A percentile compares a stretch with the other conserved stretches of the same genome.
These are phyloP conservation scores for Tetrapyrgos nigripes DNA, from an alignment of 1,284 basidiomycete genomes.

Conservation along the genomic window DNA sequence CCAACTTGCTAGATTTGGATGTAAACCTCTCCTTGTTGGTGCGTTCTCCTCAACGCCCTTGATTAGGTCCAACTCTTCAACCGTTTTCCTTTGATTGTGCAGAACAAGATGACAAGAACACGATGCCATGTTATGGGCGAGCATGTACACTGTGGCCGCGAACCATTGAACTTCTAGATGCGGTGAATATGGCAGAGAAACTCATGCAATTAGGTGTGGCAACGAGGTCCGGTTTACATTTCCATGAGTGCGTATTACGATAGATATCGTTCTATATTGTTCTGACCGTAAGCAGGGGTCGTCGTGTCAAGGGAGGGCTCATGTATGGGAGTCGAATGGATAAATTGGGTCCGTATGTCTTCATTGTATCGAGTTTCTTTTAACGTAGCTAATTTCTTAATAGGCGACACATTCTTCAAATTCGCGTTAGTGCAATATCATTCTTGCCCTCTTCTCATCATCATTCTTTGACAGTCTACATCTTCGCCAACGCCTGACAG, in stretches of 20 bases:
- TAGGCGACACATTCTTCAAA: constrained; percentile 32
- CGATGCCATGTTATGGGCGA: constrained; percentile 27
- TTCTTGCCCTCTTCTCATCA: neutral
- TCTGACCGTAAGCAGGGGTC: constrained; percentile 20
- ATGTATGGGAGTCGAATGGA: constrained; percentile 34
- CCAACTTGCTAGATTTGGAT: constrained; percentile 32
- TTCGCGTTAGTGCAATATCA: constrained; percentile 23
- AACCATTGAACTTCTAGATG: constrained; percentile 30
- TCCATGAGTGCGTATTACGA: constrained; percentile 20
- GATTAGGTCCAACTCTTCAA: neutral
- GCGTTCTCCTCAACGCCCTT: neutral
- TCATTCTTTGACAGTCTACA: constrained; percentile 22
- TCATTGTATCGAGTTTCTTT: neutral
- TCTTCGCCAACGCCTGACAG: constrained; percentile 30
- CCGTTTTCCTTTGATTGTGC: neutral
- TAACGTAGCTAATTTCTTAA: neutral
- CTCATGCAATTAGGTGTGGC: constrained; percentile 28
- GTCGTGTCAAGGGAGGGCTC: constrained; percentile 25
- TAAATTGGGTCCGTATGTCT: constrained; percentile 21
- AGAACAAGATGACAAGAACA: constrained; percentile 30
- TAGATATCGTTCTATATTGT: neutral
- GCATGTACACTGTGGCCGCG: constrained; percentile 31
- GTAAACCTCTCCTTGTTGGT: constrained; percentile 28
- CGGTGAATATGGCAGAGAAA: constrained; percentile 28
- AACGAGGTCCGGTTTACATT: constrained; percentile 29